A percentile compares a stretch with the other conserved stretches of the same genome.
These are phyloP conservation scores for Alternaria metachromatica DNA, from an alignment of 2,329 filamentous ascomycete genomes.

Conservation along the genomic window DNA sequence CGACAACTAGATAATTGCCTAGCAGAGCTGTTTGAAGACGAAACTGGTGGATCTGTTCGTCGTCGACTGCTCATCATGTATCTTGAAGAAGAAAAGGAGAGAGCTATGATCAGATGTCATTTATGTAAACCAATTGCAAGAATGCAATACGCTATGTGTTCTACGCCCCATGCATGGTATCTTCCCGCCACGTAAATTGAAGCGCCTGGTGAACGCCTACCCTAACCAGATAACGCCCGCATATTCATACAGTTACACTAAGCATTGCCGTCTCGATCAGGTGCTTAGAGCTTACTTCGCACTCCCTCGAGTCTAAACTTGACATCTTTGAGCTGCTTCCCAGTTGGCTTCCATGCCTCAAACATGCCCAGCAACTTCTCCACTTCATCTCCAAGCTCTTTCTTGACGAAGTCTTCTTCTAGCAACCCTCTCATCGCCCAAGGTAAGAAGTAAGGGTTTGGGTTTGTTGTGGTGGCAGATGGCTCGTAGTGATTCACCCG, in stretches of 20 bases:
- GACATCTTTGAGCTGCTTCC: constrained; percentile 92
- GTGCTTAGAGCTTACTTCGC: constrained; percentile 72
- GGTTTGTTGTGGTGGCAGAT: constrained; percentile 42
- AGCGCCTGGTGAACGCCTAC: not conserved
- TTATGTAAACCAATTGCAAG: not conserved
- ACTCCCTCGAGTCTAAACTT: constrained; percentile 94
- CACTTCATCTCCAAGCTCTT: constrained; percentile 78
- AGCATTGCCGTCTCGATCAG: not conserved
- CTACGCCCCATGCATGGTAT: not conserved
- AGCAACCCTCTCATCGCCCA: constrained; percentile 95
- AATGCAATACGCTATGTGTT: not conserved
- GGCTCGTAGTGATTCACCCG: constrained; percentile 44
- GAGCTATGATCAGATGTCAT: not conserved
- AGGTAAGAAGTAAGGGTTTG: constrained; percentile 89
- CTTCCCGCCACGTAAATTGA: not conserved
- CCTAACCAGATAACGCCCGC: not conserved
- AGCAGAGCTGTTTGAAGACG: too few relatives aligned
- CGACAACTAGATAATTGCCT: constrained; percentile 27
- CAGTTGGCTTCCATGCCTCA: constrained; percentile 89
- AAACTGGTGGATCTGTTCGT: not conserved
- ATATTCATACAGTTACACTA: not conserved
- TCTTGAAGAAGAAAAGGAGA: too few relatives aligned
- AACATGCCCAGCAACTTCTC: constrained; percentile 83
- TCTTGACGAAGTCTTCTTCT: constrained; percentile 89
- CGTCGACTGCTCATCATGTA: too few relatives aligned